These are phyloP conservation scores for Quercus gilva DNA, from an alignment of 306 rosid genomes.

Conservation along the genomic window DNA sequence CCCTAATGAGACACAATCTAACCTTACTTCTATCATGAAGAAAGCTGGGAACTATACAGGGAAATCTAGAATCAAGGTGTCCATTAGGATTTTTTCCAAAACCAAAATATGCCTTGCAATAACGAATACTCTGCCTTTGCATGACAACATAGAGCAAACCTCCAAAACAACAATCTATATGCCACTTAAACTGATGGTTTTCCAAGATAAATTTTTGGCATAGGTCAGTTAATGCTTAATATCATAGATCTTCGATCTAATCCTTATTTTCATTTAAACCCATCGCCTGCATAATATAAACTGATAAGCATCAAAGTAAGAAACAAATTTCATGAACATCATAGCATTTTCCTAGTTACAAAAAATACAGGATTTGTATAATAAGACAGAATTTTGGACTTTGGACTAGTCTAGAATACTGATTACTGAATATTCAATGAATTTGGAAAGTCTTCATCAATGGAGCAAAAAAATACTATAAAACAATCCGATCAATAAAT, in stretches of 20 bases:
- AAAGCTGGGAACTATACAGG: conserved; percentile 31
- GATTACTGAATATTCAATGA: neutral
- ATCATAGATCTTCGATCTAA: neutral
- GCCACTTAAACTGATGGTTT: conserved; percentile 3
- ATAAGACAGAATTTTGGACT: neutral
- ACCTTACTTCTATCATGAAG: conserved; percentile 21
- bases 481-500: neutral
- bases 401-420: too few relatives aligned
- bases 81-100: conserved; percentile 26
- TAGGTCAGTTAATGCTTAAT: neutral
- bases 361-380: neutral
- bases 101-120: conserved; percentile 30
- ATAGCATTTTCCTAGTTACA: neutral
- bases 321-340: neutral
- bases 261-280: neutral
- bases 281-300: neutral
- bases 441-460: neutral
- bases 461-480: neutral
- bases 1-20: conserved; percentile 37
- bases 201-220: neutral
- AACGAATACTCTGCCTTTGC: conserved; percentile 33
- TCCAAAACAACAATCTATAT: conserved; percentile 5
- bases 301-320: neutral
- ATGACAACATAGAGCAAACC: conserved; percentile 29
- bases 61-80: conserved; percentile 23